Conservation (phyloP, 208 protist species). For the Trypanosomatidae sp. region DNA sequence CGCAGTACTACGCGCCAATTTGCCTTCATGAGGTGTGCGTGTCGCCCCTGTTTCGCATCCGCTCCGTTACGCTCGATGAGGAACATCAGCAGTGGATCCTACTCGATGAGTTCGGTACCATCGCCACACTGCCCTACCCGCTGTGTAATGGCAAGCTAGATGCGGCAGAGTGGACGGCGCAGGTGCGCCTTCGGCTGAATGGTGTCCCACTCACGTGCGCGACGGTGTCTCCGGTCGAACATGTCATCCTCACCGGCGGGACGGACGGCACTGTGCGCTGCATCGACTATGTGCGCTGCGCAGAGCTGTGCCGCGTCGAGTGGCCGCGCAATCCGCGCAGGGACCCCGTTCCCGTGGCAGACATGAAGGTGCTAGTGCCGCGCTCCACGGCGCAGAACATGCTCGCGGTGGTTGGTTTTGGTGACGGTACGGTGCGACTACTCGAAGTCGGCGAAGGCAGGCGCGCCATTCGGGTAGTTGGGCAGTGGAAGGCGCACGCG, state of each 20-base stretch:
- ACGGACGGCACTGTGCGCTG: slow-evolving; percentile 92
- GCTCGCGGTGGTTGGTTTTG: slow-evolving; percentile 77
- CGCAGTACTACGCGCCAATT: slow-evolving; percentile 63
- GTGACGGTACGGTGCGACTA: slow-evolving; percentile 87
- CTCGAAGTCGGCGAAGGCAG: slow-evolving; percentile 29
- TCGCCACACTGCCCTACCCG: slow-evolving; percentile 35
- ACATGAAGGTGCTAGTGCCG: slow-evolving; percentile 17
- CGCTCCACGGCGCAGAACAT: slow-evolving; percentile 13
- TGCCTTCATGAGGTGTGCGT: slow-evolving; percentile 84
- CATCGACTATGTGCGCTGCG: slow-evolving; percentile 84
- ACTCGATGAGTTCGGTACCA: slow-evolving; percentile 75
- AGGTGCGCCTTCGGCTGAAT: slow-evolving; percentile 74
- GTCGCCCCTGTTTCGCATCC: slow-evolving; percentile 43
- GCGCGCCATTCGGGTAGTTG: slow-evolving; percentile 21
- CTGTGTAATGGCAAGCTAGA: slow-evolving; percentile 8
- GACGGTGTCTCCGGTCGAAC: slow-evolving; percentile 72
- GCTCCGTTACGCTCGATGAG: slow-evolving; percentile 53
- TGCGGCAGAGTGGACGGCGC: neutral
- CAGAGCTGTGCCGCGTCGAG: slow-evolving; percentile 40
- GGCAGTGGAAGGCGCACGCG: slow-evolving; percentile 74
- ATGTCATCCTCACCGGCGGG: slow-evolving; percentile 87
- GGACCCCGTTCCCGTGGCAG: slow-evolving; percentile 12
- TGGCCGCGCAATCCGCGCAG: slow-evolving; percentile 5
- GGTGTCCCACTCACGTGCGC: slow-evolving; percentile 86
- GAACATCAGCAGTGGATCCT: slow-evolving; percentile 71